Evolutionary conservation across 2,329 filamentous ascomycete species (phyloP).

Genomic region (Phialocephala subalpina): DNA sequence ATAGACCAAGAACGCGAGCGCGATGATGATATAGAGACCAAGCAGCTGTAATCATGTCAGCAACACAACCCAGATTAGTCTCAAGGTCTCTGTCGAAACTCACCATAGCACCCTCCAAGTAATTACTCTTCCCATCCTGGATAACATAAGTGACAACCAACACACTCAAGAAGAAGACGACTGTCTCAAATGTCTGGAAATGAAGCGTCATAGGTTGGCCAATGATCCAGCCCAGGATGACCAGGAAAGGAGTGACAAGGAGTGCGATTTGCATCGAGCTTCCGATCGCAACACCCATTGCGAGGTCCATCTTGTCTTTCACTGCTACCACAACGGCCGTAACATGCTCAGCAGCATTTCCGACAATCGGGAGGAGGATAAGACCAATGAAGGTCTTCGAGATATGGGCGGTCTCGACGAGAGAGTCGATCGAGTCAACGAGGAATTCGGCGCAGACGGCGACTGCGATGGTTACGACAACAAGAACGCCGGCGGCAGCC

Average conservation of each 20-base stretch:
- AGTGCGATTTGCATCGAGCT: constrained; percentile 85
- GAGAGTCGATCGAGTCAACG: constrained; percentile 76
- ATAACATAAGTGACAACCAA: constrained; percentile 80
- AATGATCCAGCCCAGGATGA: constrained; percentile 81
- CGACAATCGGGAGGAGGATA: constrained; percentile 81
- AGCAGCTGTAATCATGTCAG: constrained; percentile 57
- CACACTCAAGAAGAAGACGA: constrained; percentile 79
- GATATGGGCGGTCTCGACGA: constrained; percentile 74
- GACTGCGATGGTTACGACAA: constrained; percentile 74
- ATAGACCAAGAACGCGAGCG: constrained; percentile 67
- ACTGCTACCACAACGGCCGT: constrained; percentile 81
- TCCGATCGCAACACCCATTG: constrained; percentile 83
- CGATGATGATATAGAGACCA: constrained; percentile 63
- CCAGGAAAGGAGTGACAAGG: constrained; percentile 81
- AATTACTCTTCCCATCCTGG: constrained; percentile 85
- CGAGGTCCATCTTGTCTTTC: constrained; percentile 78
- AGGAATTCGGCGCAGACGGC: constrained; percentile 80
- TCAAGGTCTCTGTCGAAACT: constrained; percentile 5
- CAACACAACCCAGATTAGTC: not conserved
- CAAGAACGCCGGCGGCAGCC: constrained; percentile 59
- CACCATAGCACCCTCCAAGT: constrained; percentile 79
- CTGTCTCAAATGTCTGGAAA: constrained; percentile 83
- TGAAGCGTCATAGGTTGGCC: constrained; percentile 75
- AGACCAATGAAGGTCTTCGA: constrained; percentile 85
- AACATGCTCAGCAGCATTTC: constrained; percentile 83